A percentile compares a stretch with the other conserved stretches of the same genome.
These are phyloP conservation scores for Omphalea diandra DNA, from an alignment of 441 rosid species.

Conservation along the genomic window DNA sequence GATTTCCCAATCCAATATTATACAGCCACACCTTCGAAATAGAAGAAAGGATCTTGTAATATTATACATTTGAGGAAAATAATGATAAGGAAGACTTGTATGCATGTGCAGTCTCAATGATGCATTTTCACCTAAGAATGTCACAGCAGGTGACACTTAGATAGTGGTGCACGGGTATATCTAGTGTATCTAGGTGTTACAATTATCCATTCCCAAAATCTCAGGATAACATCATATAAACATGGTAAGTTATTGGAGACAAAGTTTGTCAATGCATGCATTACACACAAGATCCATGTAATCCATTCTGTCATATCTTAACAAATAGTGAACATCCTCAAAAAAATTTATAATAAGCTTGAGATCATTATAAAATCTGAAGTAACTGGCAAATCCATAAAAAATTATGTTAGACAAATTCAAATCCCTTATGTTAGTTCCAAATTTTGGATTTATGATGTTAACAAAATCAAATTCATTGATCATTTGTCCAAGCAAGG, in stretches of 20 bases:
- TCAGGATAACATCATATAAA: not conserved
- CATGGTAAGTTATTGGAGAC: not conserved
- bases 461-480: not conserved
- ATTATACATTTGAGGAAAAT: not conserved
- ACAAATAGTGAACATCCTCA: not conserved
- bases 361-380: not conserved
- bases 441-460: not conserved
- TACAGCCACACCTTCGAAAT: slow-evolving; percentile 78
- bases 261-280: not conserved
- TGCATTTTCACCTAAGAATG: not conserved
- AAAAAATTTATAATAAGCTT: not conserved
- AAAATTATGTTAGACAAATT: not conserved
- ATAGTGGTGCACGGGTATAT: no score
- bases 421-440: not conserved
- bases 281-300: not conserved
- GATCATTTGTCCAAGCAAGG: slow-evolving; percentile 5
- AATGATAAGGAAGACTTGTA: not conserved
- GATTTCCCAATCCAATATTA: slow-evolving; percentile 54
- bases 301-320: not conserved
- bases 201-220: slow-evolving; percentile 8
- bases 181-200: no score
- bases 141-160: no score
- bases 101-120: not conserved
- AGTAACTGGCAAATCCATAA: not conserved
- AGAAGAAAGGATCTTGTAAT: not conserved